phyloP scores from a whole-genome alignment of 1,284 basidiomycete genomes.

The Heliocybe sulcata region DNA sequence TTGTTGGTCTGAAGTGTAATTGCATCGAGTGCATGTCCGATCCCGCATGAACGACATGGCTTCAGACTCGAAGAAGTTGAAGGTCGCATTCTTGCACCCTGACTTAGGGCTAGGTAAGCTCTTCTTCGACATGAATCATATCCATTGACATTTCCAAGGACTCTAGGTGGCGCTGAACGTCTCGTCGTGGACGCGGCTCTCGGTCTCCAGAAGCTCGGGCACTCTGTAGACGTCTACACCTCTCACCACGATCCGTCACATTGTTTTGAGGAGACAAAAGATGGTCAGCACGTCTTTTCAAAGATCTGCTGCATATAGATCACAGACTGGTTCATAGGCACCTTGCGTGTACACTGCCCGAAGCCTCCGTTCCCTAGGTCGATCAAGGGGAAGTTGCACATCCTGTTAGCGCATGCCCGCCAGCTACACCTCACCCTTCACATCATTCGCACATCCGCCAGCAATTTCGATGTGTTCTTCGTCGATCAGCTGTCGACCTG shows the following conservation, averaged over 20 bases:
- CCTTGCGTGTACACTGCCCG: conserved; percentile 76
- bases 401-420: conserved; percentile 84
- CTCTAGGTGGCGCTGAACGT: conserved; percentile 86
- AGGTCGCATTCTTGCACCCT: conserved; percentile 86
- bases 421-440: conserved; percentile 76
- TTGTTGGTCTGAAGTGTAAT: no score
- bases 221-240: conserved; percentile 90
- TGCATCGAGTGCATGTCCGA: no score
- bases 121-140: neutral
- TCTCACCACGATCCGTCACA: conserved; percentile 84
- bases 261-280: conserved; percentile 86
- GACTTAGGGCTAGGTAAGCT: conserved; percentile 86
- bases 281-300: conserved; percentile 56
- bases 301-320: neutral
- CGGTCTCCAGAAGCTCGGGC: conserved; percentile 79
- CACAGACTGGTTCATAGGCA: conserved; percentile 45
- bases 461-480: conserved; percentile 80
- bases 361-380: conserved; percentile 76
- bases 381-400: conserved; percentile 73
- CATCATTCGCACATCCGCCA: conserved; percentile 40
- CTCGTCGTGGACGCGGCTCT: conserved; percentile 95
- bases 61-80: conserved; percentile 15
- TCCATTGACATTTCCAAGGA: conserved; percentile 7
- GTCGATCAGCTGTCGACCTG: conserved; percentile 94
- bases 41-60: neutral